A percentile compares a stretch with the other conserved stretches of the same genome.
These are phyloP conservation scores for Nitzschia sp. DNA, from an alignment of 108 stramenopile genomes.

Conservation along the genomic window DNA sequence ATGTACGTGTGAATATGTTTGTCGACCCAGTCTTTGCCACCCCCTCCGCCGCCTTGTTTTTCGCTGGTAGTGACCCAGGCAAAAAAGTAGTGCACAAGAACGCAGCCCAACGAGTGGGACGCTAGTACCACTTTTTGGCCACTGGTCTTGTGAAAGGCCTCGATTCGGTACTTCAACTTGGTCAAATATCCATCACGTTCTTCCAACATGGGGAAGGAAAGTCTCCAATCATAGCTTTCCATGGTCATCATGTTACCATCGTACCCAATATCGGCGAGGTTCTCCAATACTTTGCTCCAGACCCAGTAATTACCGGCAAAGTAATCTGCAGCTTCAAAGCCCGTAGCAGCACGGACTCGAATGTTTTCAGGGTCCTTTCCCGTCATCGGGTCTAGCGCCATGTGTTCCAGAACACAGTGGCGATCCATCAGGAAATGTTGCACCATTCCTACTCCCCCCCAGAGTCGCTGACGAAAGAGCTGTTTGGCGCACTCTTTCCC, in stretches of 20 bases:
- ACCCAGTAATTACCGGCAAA: constrained; percentile 83
- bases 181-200: constrained; percentile 85
- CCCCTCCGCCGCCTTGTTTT: constrained; percentile 65
- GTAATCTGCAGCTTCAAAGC: constrained; percentile 87
- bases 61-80: constrained; percentile 70
- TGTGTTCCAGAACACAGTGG: constrained; percentile 79
- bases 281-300: constrained; percentile 77
- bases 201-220: constrained; percentile 75
- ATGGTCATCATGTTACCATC: constrained; percentile 74
- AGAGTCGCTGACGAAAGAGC: constrained; percentile 83
- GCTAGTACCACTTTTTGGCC: constrained; percentile 78
- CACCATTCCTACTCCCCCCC: constrained; percentile 76
- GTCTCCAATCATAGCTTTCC: constrained; percentile 90
- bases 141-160: constrained; percentile 60
- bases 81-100: constrained; percentile 77
- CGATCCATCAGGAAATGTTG: constrained; percentile 67
- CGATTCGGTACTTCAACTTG: constrained; percentile 71
- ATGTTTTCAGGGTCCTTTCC: constrained; percentile 77
- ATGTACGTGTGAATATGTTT: constrained; percentile 75
- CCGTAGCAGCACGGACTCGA: constrained; percentile 74
- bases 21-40: constrained; percentile 81
- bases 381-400: constrained; percentile 74
- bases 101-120: constrained; percentile 82
- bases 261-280: constrained; percentile 87
- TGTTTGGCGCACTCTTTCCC: constrained; percentile 73